phyloP scores from a whole-genome alignment of 75 land plant species.

The Cunninghamia lanceolata region DNA sequence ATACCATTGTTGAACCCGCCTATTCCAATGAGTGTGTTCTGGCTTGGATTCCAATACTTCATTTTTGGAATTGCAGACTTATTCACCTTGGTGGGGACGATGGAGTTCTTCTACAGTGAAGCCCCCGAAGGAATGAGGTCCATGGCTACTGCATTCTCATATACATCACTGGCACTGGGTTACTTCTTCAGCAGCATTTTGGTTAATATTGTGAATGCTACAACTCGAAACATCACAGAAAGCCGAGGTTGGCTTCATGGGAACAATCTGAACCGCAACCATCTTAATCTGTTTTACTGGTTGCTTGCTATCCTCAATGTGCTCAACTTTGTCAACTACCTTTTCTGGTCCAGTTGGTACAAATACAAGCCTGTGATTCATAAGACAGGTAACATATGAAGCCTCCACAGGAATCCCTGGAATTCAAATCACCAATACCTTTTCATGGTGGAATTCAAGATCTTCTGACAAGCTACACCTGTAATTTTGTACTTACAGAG shows the following conservation, averaged over 20 bases:
- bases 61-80: slow-evolving; percentile 9
- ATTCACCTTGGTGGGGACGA: slow-evolving; percentile 37
- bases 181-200: slow-evolving; percentile 28
- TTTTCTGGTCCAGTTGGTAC: slow-evolving; percentile 67
- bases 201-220: slow-evolving; percentile 16
- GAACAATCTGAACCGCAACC: no score
- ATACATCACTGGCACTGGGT: slow-evolving; percentile 18
- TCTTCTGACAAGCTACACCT: no score
- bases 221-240: neutral
- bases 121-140: slow-evolving; percentile 36
- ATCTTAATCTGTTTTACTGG: slow-evolving; percentile 73
- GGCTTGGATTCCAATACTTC: no score
- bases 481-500: no score
- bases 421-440: no score
- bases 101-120: slow-evolving; percentile 43
- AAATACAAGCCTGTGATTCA: slow-evolving; percentile 11
- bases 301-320: slow-evolving; percentile 66
- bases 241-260: slow-evolving; percentile 35
- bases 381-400: no score
- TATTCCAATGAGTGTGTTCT: no score
- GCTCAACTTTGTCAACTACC: slow-evolving; percentile 68
- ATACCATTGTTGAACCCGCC: no score
- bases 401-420: no score
- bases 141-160: slow-evolving; percentile 34
- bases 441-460: no score